Evolutionary conservation across 345 rosid genomes (phyloP).

Genomic region (Alliaria petiolata): DNA sequence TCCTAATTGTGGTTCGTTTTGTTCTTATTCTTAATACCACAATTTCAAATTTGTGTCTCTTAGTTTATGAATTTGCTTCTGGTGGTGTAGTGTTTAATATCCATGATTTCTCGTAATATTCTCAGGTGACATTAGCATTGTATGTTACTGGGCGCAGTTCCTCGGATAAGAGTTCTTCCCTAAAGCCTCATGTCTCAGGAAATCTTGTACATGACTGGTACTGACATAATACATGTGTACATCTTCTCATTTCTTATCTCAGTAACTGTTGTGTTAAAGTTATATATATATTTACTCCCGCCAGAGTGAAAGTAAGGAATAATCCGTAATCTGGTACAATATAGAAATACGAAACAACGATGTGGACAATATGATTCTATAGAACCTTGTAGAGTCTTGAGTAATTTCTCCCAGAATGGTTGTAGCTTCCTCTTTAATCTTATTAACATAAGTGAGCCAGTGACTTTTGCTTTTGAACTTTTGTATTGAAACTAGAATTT

Average conservation of each 20-base stretch:
- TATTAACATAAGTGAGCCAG: not conserved
- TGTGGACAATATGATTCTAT: not conserved
- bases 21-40: not conserved
- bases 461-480: not conserved
- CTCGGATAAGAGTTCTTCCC: constrained; percentile 52
- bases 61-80: not conserved
- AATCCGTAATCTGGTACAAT: not conserved
- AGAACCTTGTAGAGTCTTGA: not conserved
- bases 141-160: constrained; percentile 67
- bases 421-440: not conserved
- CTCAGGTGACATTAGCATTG: constrained; percentile 56
- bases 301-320: not conserved
- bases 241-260: constrained; percentile 1
- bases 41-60: not conserved
- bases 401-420: not conserved
- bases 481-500: not conserved
- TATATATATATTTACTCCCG: not conserved
- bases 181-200: constrained; percentile 72
- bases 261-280: not conserved
- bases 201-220: constrained; percentile 81
- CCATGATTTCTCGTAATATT: constrained; percentile 3
- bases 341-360: not conserved
- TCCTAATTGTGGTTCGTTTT: not conserved
- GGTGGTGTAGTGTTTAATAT: not conserved
- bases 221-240: not conserved